phyloP scores from a whole-genome alignment of 2,329 filamentous ascomycete species.

The Venturiaceae sp. region DNA sequence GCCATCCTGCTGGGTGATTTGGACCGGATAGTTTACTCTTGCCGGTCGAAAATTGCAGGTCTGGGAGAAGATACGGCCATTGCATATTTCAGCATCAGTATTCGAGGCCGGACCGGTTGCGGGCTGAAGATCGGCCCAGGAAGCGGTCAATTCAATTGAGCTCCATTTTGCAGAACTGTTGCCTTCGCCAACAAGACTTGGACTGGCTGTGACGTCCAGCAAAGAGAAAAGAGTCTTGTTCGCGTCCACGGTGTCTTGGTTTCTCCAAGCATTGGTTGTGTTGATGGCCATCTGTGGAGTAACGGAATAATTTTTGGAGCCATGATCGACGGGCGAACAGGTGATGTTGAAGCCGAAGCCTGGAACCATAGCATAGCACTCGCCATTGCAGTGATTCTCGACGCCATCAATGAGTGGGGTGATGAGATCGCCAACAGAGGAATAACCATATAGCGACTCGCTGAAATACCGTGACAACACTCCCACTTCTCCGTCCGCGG shows the following conservation, averaged over 20 bases:
- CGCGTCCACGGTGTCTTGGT: neutral
- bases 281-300: neutral
- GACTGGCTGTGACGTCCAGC: neutral
- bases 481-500: neutral
- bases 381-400: neutral
- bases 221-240: neutral
- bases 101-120: neutral
- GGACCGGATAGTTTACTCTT: constrained; percentile 13
- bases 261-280: neutral
- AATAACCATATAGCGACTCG: neutral
- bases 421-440: neutral
- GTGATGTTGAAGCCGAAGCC: neutral
- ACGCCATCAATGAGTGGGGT: neutral
- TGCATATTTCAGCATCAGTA: neutral
- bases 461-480: neutral
- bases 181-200: neutral
- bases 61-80: constrained; percentile 10
- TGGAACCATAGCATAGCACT: neutral
- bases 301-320: neutral
- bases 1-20: neutral
- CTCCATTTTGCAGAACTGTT: neutral
- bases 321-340: neutral
- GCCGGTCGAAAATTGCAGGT: constrained; percentile 14
- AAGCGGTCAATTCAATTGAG: neutral
- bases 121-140: neutral